These are phyloP conservation scores for Neonectria faginata DNA, from an alignment of 2,329 filamentous ascomycete genomes.

Conservation along the genomic window DNA sequence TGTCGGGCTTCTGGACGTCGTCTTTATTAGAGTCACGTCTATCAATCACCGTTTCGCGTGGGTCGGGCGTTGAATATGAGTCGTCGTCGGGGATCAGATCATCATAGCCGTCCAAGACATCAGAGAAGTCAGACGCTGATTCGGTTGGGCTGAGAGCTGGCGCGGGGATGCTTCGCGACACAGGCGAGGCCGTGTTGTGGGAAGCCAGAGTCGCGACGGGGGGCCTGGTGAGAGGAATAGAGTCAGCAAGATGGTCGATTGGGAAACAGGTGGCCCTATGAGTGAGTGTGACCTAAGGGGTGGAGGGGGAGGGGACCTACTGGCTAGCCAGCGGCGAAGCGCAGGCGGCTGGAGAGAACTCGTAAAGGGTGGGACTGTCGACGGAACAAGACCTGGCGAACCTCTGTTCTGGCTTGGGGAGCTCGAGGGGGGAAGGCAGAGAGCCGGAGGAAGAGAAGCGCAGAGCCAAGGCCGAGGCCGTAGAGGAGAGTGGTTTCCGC, in stretches of 20 bases:
- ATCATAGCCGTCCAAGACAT: slow-evolving; percentile 59
- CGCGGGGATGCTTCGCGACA: slow-evolving; percentile 55
- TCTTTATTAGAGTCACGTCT: slow-evolving; percentile 45
- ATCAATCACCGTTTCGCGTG: slow-evolving; percentile 43
- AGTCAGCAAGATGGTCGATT: slow-evolving; percentile 44
- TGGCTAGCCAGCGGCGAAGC: slow-evolving; percentile 34
- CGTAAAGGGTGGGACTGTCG: slow-evolving; percentile 73
- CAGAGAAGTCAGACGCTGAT: slow-evolving; percentile 57
- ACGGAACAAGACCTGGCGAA: slow-evolving; percentile 67
- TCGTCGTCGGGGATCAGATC: slow-evolving; percentile 54
- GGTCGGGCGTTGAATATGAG: slow-evolving; percentile 44
- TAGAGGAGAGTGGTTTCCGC: slow-evolving; percentile 70
- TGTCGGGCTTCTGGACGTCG: slow-evolving; percentile 35
- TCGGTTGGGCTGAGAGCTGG: slow-evolving; percentile 56
- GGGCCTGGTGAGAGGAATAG: slow-evolving; percentile 43
- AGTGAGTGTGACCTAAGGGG: slow-evolving; percentile 16
- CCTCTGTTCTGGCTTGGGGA: slow-evolving; percentile 63
- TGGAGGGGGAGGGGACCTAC: slow-evolving; percentile 42
- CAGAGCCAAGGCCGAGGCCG: slow-evolving; percentile 48
- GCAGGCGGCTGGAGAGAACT: slow-evolving; percentile 57
- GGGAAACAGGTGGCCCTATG: slow-evolving; percentile 15
- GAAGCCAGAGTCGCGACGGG: slow-evolving; percentile 42
- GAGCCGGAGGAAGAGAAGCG: slow-evolving; percentile 45
- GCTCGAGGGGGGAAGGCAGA: slow-evolving; percentile 52
- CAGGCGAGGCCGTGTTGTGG: slow-evolving; percentile 36